These are phyloP conservation scores for Colletotrichum destructivum DNA, from an alignment of 2,329 filamentous ascomycete genomes.

Conservation along the genomic window DNA sequence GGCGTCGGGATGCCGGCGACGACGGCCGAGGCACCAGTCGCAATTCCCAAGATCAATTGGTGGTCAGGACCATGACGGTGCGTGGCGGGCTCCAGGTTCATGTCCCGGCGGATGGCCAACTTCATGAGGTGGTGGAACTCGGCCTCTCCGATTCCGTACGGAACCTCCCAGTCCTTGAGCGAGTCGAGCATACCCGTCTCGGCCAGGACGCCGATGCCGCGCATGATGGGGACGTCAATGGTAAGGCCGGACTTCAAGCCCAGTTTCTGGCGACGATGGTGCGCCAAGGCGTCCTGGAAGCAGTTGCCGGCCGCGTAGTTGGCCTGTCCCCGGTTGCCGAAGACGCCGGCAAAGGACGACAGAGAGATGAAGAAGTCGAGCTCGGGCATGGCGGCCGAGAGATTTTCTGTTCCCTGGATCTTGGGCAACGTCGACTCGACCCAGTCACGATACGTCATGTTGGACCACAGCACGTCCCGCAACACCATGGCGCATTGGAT, in stretches of 20 bases:
- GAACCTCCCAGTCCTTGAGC: conserved; percentile 4
- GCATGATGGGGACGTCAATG: conserved; percentile 6
- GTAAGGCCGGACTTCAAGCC: background rate
- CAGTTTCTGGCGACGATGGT: background rate
- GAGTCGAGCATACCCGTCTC: conserved; percentile 5
- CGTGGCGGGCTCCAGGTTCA: background rate
- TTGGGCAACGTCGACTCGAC: conserved; percentile 49
- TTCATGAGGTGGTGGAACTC: conserved; percentile 4
- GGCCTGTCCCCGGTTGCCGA: conserved; percentile 45
- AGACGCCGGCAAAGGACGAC: conserved; percentile 47
- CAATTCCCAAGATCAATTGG: conserved; percentile 5
- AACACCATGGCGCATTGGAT: conserved; percentile 53
- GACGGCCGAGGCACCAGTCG: background rate
- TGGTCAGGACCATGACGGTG: background rate
- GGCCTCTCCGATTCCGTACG: conserved; percentile 5
- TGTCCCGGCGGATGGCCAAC: background rate
- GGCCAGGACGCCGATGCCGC: background rate
- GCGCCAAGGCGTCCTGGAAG: conserved; percentile 13
- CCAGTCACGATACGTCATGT: conserved; percentile 50
- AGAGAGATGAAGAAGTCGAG: conserved; percentile 55
- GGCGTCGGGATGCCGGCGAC: background rate
- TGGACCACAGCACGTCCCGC: conserved; percentile 32
- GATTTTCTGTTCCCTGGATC: conserved; percentile 48
- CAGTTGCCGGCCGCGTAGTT: conserved; percentile 6
- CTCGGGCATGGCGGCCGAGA: conserved; percentile 49